phyloP scores from a whole-genome alignment of 2,329 filamentous ascomycete species.

The Alternaria ventricosa region DNA sequence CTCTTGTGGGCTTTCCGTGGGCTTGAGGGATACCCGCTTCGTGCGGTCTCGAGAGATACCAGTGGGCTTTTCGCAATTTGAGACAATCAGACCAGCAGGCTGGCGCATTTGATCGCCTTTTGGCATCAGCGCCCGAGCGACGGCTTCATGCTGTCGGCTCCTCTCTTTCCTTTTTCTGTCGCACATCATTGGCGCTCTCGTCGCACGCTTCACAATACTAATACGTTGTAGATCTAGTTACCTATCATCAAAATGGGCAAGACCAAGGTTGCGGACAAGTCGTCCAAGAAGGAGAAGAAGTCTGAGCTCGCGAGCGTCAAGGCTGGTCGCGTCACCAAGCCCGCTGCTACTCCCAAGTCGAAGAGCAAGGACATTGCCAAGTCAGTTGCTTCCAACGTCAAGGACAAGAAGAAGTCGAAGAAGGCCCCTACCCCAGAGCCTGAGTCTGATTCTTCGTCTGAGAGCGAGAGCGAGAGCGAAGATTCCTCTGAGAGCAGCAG shows the following conservation, averaged over 20 bases:
- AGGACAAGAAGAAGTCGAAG: conserved; percentile 61
- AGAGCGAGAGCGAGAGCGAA: conserved; percentile 45
- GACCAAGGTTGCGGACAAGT: conserved; percentile 43
- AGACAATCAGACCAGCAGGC: conserved; percentile 49
- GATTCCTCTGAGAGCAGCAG: conserved; percentile 38
- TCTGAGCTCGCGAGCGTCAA: conserved; percentile 65
- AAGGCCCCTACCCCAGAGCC: conserved; percentile 57
- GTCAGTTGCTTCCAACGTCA: conserved; percentile 47
- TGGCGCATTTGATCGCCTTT: conserved; percentile 27
- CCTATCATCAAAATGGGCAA: conserved; percentile 44
- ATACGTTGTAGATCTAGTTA: conserved; percentile 40
- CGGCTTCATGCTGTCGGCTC: conserved; percentile 28
- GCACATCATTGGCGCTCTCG: conserved; percentile 1
- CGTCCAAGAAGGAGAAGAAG: conserved; percentile 66
- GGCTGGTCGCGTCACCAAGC: conserved; percentile 71
- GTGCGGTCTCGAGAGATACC: conserved; percentile 50
- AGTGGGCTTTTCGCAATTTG: conserved; percentile 53
- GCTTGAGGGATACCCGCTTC: conserved; percentile 51
- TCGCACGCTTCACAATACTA: conserved; percentile 32
- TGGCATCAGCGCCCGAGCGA: conserved; percentile 31
- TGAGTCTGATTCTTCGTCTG: conserved; percentile 49
- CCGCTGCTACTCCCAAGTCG: conserved; percentile 67
- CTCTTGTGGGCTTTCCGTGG: conserved; percentile 55
- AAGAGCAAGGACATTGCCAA: conserved; percentile 74
- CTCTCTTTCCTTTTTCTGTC: conserved; percentile 23